phyloP scores from a whole-genome alignment of 164 flowering plant species.

The Hamamelis virginiana region DNA sequence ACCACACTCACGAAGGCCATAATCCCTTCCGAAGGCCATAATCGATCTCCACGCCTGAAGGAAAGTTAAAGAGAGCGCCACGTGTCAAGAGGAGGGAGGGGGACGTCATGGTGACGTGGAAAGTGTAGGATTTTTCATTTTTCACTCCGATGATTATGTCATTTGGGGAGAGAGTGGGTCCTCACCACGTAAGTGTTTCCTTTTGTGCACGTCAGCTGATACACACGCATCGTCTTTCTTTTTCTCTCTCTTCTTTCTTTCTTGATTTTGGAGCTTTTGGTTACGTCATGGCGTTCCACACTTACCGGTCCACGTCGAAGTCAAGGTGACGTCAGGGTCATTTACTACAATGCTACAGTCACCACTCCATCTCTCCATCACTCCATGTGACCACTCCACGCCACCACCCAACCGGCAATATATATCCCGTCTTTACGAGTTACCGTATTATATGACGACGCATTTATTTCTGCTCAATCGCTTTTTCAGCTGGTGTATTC shows the following conservation, averaged over 20 bases:
- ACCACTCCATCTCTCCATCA: neutral
- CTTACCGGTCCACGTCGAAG: conserved; percentile 23
- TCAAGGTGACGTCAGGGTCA: conserved; percentile 28
- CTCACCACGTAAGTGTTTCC: neutral
- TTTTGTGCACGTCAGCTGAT: conserved; percentile 11
- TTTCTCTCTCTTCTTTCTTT: neutral
- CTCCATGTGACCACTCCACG: conserved; percentile 24
- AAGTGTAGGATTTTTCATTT: conserved; percentile 15
- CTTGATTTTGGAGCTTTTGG: neutral
- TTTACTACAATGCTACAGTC: neutral
- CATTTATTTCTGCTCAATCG: neutral
- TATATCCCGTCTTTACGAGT: conserved; percentile 10
- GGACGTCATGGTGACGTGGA: conserved; percentile 30
- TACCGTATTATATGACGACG: neutral
- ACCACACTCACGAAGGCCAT: neutral
- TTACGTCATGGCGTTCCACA: conserved; percentile 20
- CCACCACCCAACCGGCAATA: conserved; percentile 8
- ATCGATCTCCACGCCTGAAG: conserved; percentile 27
- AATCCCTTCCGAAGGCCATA: conserved; percentile 10
- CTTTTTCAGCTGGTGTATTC: too few species aligned
- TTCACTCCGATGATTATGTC: conserved; percentile 26
- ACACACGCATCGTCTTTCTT: neutral
- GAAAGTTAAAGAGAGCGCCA: conserved; percentile 19
- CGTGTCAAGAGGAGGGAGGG: conserved; percentile 10
- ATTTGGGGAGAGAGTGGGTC: conserved; percentile 11